These are phyloP conservation scores for Fusarium devonianum DNA, from an alignment of 2,329 filamentous ascomycete genomes.

Conservation along the genomic window DNA sequence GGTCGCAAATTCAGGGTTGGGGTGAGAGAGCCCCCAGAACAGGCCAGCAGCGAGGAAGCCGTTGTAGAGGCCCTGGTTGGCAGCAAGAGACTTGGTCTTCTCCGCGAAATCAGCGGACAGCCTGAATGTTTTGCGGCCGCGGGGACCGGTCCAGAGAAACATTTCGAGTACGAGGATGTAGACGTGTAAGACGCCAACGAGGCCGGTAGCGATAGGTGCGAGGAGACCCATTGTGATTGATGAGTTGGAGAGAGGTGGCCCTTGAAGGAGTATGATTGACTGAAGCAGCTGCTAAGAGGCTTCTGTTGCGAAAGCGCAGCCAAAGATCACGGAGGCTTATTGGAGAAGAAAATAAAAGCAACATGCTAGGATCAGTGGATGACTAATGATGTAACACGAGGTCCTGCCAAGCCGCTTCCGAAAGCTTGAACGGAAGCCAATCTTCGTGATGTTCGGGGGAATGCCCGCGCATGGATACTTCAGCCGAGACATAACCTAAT, in stretches of 20 bases:
- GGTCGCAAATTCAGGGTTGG: constrained; percentile 49
- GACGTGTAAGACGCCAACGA: constrained; percentile 53
- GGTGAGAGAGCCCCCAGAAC: constrained; percentile 56
- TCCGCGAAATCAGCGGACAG: constrained; percentile 55
- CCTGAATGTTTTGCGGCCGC: constrained; percentile 54
- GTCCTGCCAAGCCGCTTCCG: constrained; percentile 1
- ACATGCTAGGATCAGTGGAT: constrained; percentile 14
- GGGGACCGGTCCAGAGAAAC: constrained; percentile 58
- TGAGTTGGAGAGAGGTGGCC: too few species aligned
- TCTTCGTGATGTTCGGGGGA: neutral
- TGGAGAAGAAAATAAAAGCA: neutral
- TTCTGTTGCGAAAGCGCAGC: too few species aligned
- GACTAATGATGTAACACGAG: constrained; percentile 26
- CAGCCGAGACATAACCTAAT: too few species aligned
- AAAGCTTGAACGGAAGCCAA: constrained; percentile 11
- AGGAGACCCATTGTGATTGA: constrained; percentile 45
- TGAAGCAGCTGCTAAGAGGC: too few species aligned
- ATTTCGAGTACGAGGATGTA: constrained; percentile 60
- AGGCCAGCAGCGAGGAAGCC: constrained; percentile 60
- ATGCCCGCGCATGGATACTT: constrained; percentile 5
- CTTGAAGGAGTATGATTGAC: too few species aligned
- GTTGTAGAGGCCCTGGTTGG: constrained; percentile 62
- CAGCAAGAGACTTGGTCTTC: constrained; percentile 54
- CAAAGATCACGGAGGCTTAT: neutral
- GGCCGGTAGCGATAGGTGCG: constrained; percentile 46